Evolutionary conservation across 805 yeast genomes (phyloP), one percentile per base, ranked within the genome.

Genomic region (Tetrapisispora phaffii): DNA sequence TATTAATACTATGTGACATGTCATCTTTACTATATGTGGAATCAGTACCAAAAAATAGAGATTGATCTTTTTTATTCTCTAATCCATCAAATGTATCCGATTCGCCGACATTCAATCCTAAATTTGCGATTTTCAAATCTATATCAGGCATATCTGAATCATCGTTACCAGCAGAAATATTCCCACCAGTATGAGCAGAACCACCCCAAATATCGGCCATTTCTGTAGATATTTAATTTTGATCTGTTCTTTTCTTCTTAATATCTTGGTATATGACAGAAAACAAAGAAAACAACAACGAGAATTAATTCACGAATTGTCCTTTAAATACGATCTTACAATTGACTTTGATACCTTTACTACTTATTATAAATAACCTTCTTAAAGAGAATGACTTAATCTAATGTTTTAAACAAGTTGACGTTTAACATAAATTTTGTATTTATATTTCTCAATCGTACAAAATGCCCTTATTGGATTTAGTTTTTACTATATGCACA

Each of bases 81-180:
- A 35, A 29, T 24, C 22, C 36, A 28, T 29, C 31, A 39, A 35
- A 29, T 23, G 33, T 19, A 61, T 42, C 58, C 50, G 44, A 39
- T 23, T 32, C 37, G 7, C 12, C 20, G 2, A 38, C 23, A 12
- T 57, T 42, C 50, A 52, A 24, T 29, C 48, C 51, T 31, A 62
- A 16, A 29, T 68, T 71, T 1, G 73, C 71, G 7, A 73, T 63
- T 50, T 72, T 69, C n/a, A 72, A 38, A 42, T 65, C 63, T 31
- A 73, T 59, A 37, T 57, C 60, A 43, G 60, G 58, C 20, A 51
- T 41, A 1, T 50, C 43, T n/a, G 45, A 46, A 7, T 42, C 38
- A 1, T 31, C 15, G 2, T 32, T 12, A 23, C 23, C 31, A 22
- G 23, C 29, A 23, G 20, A 23, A 16, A 32, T 15, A 15, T 13